Evolutionary conservation across 2,329 filamentous ascomycete genomes (phyloP), one percentile per base, ranked within the genome.

Genomic region (Simplicillium sp.): DNA sequence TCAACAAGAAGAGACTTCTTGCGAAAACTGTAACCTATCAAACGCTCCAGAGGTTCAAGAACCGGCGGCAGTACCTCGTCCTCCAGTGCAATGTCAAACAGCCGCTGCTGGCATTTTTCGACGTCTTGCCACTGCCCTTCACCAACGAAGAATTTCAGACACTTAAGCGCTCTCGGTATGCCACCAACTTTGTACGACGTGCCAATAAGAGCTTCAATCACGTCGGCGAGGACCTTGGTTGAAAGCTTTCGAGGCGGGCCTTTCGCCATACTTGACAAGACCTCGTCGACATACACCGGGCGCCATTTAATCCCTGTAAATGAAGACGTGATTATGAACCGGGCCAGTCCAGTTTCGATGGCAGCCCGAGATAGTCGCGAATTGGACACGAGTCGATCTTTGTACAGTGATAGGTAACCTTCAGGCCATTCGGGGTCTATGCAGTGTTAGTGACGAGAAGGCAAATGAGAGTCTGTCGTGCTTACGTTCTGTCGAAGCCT

Each of bases 201-300:
- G 1, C 87, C 90, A 15, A 96, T 82, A 0, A 96, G 66, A 0
- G 89, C 77, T 47, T 97, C 90, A 1, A 95, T 73, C 0, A 96
- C 81, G 52, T 97, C 90, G 3, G 90, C 90, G 7, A 96, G 71
- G 1, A 77, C 77, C 56, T 97, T 97, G 2, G 79, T 83, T 0
- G 86, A 83, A 28, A 88, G 54, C 12, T 56, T 52, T 6, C 68
- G 36, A 6, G 20, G 20, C 5, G 20, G 20, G 5, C 6, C 9
- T 9, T 25, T 25, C 20, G 20, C 20, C 20, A 9, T 5, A 25
- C 9, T 25, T 59, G 37, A 29, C 3, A 62, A 39, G n/a, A 61
- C 45, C 5, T 62, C 54, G 3, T 67, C 59, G 3, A 68, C 63
- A 46, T 84, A 83, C 0, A 73, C 60, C 0, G 86, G 82, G 2